Percentiles rank a stretch among this genome's conserved stretches.
phyloP scores from a whole-genome alignment of 441 rosid genomes.

The Theobroma grandiflorum region DNA sequence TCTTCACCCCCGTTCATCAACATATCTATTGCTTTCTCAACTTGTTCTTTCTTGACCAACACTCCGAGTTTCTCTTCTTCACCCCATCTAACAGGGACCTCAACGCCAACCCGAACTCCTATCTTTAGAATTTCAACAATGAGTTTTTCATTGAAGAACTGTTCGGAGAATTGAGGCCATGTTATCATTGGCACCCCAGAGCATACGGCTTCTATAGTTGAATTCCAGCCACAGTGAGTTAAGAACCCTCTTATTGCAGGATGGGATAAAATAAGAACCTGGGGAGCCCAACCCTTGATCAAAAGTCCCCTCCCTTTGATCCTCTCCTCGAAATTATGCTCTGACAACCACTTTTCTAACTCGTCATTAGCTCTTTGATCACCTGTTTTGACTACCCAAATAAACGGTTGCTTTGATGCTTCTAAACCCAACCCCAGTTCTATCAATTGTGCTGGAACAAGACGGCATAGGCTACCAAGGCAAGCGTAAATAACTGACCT shows the following conservation, averaged over 20 bases:
- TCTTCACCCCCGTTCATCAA: slow-evolving; percentile 60
- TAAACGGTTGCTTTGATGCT: slow-evolving; percentile 53
- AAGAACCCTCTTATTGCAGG: slow-evolving; percentile 66
- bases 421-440: slow-evolving; percentile 60
- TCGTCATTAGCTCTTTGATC: slow-evolving; percentile 34
- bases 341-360: slow-evolving; percentile 55
- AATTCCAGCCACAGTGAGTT: slow-evolving; percentile 94
- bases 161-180: slow-evolving; percentile 83
- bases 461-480: slow-evolving; percentile 63
- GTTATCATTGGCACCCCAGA: slow-evolving; percentile 75
- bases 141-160: slow-evolving; percentile 74
- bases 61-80: slow-evolving; percentile 72
- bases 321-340: slow-evolving; percentile 60
- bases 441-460: slow-evolving; percentile 55
- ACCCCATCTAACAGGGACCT: slow-evolving; percentile 72
- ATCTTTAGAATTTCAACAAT: slow-evolving; percentile 60
- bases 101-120: slow-evolving; percentile 70
- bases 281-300: slow-evolving; percentile 85
- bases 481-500: slow-evolving; percentile 58
- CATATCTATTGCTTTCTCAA: slow-evolving; percentile 49
- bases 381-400: slow-evolving; percentile 60
- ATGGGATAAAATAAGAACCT: slow-evolving; percentile 74
- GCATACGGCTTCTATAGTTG: slow-evolving; percentile 65
- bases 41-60: slow-evolving; percentile 54
- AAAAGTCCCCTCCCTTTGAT: slow-evolving; percentile 61